These are phyloP conservation scores for Aspergillus udagawae DNA, from an alignment of 2,329 filamentous ascomycete species.

Conservation along the genomic window DNA sequence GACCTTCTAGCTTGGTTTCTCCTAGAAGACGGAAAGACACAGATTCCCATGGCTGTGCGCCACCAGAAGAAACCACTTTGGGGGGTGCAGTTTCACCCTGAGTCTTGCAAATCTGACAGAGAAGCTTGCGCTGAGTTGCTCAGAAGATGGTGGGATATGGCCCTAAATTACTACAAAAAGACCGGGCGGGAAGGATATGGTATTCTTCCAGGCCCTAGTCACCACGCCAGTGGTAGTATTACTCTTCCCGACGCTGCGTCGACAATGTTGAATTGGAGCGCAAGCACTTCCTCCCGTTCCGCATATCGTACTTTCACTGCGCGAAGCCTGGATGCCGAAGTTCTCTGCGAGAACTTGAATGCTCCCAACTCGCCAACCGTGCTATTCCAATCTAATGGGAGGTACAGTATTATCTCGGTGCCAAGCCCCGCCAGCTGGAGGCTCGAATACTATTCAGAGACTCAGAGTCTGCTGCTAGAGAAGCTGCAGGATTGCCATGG, in stretches of 20 bases:
- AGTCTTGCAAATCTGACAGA: constrained; percentile 73
- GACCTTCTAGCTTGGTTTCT: constrained; percentile 61
- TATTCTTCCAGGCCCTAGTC: constrained; percentile 16
- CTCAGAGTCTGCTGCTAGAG: constrained; percentile 20
- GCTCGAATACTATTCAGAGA: constrained; percentile 30
- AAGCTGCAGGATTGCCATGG: constrained; percentile 11
- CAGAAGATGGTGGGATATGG: constrained; percentile 69
- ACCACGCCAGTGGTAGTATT: constrained; percentile 11
- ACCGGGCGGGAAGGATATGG: constrained; percentile 20
- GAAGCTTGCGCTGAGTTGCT: constrained; percentile 60
- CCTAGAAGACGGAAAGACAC: constrained; percentile 35
- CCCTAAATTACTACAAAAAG: constrained; percentile 57
- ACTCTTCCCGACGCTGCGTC: constrained; percentile 45
- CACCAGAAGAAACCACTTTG: constrained; percentile 70
- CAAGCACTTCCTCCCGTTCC: constrained; percentile 24
- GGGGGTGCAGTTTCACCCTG: constrained; percentile 87
- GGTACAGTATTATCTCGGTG: constrained; percentile 34
- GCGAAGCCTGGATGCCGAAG: constrained; percentile 25
- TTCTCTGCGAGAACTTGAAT: constrained; percentile 33
- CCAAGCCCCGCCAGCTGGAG: constrained; percentile 34
- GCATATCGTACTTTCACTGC: constrained; percentile 22
- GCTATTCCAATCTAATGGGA: constrained; percentile 44
- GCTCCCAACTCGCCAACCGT: constrained; percentile 28
- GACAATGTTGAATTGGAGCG: constrained; percentile 33
- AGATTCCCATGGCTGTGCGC: constrained; percentile 70